Conservation (phyloP, 2,329 filamentous ascomycete genomes). For the Alternaria triticina region DNA sequence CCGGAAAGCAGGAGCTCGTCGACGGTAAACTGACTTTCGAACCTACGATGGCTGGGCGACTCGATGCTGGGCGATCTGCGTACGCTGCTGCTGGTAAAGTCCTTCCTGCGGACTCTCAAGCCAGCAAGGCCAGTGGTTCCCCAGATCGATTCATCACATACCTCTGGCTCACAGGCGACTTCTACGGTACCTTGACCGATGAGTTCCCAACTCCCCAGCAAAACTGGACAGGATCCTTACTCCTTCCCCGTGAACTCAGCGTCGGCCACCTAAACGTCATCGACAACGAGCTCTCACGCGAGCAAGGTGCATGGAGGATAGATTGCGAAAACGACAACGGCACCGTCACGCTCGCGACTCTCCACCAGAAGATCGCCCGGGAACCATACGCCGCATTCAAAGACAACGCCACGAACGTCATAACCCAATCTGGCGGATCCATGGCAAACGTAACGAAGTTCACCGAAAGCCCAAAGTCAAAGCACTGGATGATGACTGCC, state of each 20-base stretch:
- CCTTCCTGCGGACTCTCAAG: constrained; percentile 47
- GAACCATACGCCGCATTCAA: constrained; percentile 46
- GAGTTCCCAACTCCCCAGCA: constrained; percentile 52
- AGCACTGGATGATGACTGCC: constrained; percentile 50
- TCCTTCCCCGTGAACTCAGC: constrained; percentile 53
- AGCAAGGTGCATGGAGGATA: constrained; percentile 51
- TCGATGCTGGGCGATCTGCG: constrained; percentile 52
- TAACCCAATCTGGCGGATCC: constrained; percentile 18
- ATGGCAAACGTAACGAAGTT: constrained; percentile 16
- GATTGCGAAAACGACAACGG: constrained; percentile 36
- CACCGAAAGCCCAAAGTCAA: constrained; percentile 36
- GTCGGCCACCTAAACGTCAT: constrained; percentile 52
- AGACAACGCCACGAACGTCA: constrained; percentile 25
- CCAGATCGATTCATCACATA: constrained; percentile 53
- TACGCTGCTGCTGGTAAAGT: constrained; percentile 55
- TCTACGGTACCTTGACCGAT: constrained; percentile 44
- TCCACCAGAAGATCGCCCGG: constrained; percentile 50
- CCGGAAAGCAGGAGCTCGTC: constrained; percentile 45
- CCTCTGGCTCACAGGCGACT: constrained; percentile 54
- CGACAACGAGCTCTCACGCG: constrained; percentile 49
- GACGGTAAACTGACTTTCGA: constrained; percentile 40
- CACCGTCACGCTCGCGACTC: constrained; percentile 46
- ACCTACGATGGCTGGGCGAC: constrained; percentile 51
- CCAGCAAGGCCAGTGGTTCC: constrained; percentile 48
- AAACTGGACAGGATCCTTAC: constrained; percentile 54